phyloP scores from a whole-genome alignment of 495 filamentous ascomycete genomes.

The Penicillium ochrochloron region DNA sequence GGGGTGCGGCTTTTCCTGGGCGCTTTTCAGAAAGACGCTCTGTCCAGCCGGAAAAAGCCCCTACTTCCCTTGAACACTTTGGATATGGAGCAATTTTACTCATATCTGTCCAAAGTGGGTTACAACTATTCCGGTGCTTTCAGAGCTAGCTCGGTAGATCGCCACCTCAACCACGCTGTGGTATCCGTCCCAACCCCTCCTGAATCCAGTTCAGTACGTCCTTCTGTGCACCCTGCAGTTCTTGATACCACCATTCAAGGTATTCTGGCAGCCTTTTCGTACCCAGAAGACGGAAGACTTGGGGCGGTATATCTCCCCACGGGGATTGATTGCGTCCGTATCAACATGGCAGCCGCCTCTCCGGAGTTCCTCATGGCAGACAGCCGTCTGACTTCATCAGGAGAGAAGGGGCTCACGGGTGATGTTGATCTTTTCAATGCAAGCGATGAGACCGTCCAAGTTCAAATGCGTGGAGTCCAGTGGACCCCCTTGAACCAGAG shows the following conservation, averaged over 20 bases:
- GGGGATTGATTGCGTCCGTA: no score
- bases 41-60: background rate
- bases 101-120: background rate
- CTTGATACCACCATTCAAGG: constrained; percentile 53
- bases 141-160: constrained; percentile 18
- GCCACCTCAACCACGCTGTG: background rate
- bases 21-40: background rate
- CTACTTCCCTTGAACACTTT: background rate
- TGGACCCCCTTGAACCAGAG: no score
- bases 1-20: no score
- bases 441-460: no score
- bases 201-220: background rate
- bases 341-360: no score
- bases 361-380: no score
- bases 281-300: background rate
- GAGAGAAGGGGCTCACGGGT: no score
- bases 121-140: background rate
- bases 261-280: background rate
- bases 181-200: background rate
- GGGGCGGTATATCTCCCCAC: no score
- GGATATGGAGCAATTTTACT: background rate
- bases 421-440: no score
- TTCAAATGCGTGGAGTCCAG: no score
- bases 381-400: no score
- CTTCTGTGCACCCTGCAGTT: constrained; percentile 47